Base-by-base conservation (phyloP, 345 rosid genomes). In the Acer saccharum region DNA sequence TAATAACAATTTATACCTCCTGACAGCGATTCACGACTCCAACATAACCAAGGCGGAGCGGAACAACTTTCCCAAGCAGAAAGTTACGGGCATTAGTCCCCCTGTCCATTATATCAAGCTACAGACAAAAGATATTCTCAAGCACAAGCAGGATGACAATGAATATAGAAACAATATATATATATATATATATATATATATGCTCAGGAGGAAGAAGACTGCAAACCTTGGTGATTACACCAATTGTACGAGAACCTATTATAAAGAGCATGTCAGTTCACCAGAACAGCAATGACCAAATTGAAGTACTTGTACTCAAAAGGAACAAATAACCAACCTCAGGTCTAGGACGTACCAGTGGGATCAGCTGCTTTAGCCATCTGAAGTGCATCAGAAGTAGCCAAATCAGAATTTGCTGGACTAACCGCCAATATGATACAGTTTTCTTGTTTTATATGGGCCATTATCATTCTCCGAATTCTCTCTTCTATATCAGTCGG, bases 31-130 rank as follows among this genome's bases (percentile, higher is more conserved):
- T 91, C 64, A 89, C 93, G 44, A 91, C 92, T 54, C 93, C 95
- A 44, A 89, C 84, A 82, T 88, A 91, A 79, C 95, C 95, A 65
- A 88, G 92, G 55, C 85, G 78, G 35, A 91, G 84, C 43, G 95
- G 92, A 73, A 89, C 80, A 76, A 89, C 87, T 80, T 78, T 88
- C 46, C 93, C 95, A 77, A 89, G 88, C 29, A 91, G 84, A 69
- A 91, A 84, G 71, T 87, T 87, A 68, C 90, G 82, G 46, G 89
- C 95, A 83, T 89, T 72, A 3, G 91, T 89, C 25, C 93, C 93
- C 80, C 86, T 85, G 81, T 91, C 95, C 93, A 89, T 91, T 74
- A 91, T 91, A 88, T 91, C 95, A 83, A 91, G 86, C 95, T 91
- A 86, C 74, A 77, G 9, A 52, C 69, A 81, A 20, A 69, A 77